Evolutionary conservation across 2,329 filamentous ascomycete genomes (phyloP), one percentile per base, ranked within the genome.

Genomic region (Clathrospora elynae): DNA sequence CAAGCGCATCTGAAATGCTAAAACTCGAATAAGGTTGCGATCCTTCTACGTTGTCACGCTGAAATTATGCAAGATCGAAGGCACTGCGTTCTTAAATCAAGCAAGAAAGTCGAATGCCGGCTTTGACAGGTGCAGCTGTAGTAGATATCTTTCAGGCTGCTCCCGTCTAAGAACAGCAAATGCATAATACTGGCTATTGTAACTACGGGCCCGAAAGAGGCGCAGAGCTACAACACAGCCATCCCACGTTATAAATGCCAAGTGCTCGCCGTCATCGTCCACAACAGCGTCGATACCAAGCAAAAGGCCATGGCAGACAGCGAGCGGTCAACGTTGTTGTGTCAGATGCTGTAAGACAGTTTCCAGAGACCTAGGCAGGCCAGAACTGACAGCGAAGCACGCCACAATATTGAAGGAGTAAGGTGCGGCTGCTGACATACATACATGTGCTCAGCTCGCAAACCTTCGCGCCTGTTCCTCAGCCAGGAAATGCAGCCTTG

Each of bases 361-460:
- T 31, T 26, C 22, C 42, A 34, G 13, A 44, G 19, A 29, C 29
- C 26, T 22, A 28, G 24, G 28, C 45, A 28, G 24, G 20, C 34
- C 28, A 26, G 38, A 14, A 20, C 18, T 42, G 47, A 47, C 45
- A 49, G 40, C 50, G 33, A 46, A 43, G 41, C 34, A 14, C 53
- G 58, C 58, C 59, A 64, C 57, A 61, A 61, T 61, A 59, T 61
- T 55, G 53, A 35, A 46, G 42, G 22, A 26, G 14, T 30, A 29
- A 24, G 17, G 25, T 28, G 43, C 29, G 23, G 18, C 39, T 30
- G 50, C 44, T 59, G 42, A 57, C 48, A 24, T 54, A 48, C 55
- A 55, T 56, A 25, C 18, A 31, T 41, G 25, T 20, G 5, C 32
- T 34, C 37, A 40, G 40, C 35, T 46, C 41, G 13, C 20, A 14